A percentile compares a stretch with the other conserved stretches of the same genome.
These are phyloP conservation scores for Scedosporium minutisporum DNA, from an alignment of 2,329 filamentous ascomycete species.

Conservation along the genomic window DNA sequence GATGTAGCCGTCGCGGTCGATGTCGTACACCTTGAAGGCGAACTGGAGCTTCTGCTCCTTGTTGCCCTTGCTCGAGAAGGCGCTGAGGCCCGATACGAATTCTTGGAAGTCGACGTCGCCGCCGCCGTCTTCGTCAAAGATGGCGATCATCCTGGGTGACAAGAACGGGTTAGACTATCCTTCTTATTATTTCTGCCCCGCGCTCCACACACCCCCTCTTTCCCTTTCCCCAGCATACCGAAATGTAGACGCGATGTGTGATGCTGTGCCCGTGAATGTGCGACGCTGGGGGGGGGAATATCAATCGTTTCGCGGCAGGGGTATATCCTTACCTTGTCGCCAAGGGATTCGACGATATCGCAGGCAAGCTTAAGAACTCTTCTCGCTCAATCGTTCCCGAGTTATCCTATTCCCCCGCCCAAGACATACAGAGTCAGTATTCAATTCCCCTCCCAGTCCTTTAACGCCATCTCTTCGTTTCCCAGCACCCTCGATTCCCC, in stretches of 20 bases:
- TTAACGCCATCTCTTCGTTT: not conserved
- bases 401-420: constrained; percentile 60
- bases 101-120: constrained; percentile 98
- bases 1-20: constrained; percentile 96
- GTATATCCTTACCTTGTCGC: constrained; percentile 62
- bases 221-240: not conserved
- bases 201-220: not conserved
- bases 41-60: constrained; percentile 98
- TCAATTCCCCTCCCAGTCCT: not conserved
- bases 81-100: constrained; percentile 89
- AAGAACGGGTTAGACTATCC: not conserved
- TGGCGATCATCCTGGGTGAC: constrained; percentile 78
- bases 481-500: not conserved
- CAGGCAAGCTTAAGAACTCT: constrained; percentile 92
- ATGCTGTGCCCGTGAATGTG: not conserved
- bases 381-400: constrained; percentile 97
- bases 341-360: constrained; percentile 95
- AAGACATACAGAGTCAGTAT: not conserved
- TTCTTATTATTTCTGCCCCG: not conserved
- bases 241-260: not conserved
- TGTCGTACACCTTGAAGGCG: constrained; percentile 99
- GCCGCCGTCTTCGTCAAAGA: constrained; percentile 97
- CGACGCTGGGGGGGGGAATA: not conserved
- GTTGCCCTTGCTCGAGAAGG: constrained; percentile 96
- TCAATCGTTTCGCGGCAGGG: not conserved